Evolutionary conservation across 2,329 filamentous ascomycete species (phyloP).

Genomic region (Sporothrix sp.): DNA sequence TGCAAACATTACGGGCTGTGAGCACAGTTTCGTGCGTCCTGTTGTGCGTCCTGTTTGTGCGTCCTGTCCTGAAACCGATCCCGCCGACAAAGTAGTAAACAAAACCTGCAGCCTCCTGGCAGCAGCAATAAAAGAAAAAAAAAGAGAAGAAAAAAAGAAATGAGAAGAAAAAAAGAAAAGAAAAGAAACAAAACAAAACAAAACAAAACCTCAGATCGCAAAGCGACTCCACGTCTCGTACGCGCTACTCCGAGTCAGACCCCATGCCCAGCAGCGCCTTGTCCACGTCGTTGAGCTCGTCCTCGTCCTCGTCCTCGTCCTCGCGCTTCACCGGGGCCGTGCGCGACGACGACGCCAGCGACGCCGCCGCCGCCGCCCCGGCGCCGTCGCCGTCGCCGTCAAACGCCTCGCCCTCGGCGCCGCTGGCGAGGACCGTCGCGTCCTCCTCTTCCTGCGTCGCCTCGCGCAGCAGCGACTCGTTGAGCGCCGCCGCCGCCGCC

Average conservation of each 20-base stretch:
- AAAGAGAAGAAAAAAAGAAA: neutral
- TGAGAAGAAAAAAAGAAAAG: neutral
- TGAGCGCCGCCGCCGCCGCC: constrained; percentile 1
- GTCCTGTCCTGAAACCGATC: no score
- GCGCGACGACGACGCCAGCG: constrained; percentile 6
- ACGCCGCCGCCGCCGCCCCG: constrained; percentile 25
- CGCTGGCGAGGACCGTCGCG: constrained; percentile 36
- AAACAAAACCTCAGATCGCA: neutral
- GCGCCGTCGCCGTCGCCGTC: constrained; percentile 33
- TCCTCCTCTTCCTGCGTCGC: constrained; percentile 31
- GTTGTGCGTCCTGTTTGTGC: no score
- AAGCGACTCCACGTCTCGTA: no score
- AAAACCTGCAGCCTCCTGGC: no score
- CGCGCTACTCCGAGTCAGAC: constrained; percentile 24
- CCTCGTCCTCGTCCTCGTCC: constrained; percentile 34
- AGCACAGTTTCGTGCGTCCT: no score
- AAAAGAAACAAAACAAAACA: neutral
- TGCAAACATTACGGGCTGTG: no score
- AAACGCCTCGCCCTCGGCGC: constrained; percentile 31
- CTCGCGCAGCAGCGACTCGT: no score
- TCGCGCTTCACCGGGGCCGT: neutral
- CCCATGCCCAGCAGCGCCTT: constrained; percentile 28
- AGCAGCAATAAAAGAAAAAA: neutral
- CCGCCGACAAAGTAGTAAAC: neutral
- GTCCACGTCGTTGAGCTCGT: constrained; percentile 33